Percentiles rank a stretch among this genome's conserved stretches.
phyloP scores from a whole-genome alignment of 106 monocot species.

The Dendrobium chrysotoxum region DNA sequence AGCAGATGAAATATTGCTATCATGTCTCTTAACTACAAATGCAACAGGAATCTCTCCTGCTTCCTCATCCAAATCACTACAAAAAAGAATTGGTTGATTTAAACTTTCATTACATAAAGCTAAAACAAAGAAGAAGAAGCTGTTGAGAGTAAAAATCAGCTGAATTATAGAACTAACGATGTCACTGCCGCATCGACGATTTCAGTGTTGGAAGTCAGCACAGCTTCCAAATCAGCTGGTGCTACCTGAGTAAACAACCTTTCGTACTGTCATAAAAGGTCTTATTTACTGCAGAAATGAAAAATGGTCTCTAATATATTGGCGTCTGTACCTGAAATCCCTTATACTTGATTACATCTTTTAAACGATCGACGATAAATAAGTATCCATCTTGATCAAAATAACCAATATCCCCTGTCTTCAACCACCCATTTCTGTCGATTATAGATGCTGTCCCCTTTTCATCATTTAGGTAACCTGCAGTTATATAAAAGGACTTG shows the following conservation, averaged over 20 bases:
- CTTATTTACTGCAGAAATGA: no score
- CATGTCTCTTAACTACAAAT: slow-evolving; percentile 42
- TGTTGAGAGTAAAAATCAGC: background rate
- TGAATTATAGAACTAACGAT: slow-evolving; percentile 30
- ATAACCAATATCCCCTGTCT: slow-evolving; percentile 53
- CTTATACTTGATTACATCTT: background rate
- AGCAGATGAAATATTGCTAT: slow-evolving; percentile 29
- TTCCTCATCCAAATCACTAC: slow-evolving; percentile 46
- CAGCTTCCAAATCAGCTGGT: slow-evolving; percentile 68
- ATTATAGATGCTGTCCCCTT: slow-evolving; percentile 20
- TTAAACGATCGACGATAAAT: slow-evolving; percentile 12
- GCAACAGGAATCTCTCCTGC: slow-evolving; percentile 73
- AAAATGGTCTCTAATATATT: background rate
- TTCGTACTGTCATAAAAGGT: background rate
- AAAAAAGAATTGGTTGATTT: background rate
- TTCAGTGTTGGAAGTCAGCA: slow-evolving; percentile 55
- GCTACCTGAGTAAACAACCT: slow-evolving; percentile 35
- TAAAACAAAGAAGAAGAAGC: background rate
- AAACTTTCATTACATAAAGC: background rate
- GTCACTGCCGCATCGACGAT: slow-evolving; percentile 64
- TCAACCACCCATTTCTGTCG: slow-evolving; percentile 40
- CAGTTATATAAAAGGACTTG: background rate
- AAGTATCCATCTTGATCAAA: slow-evolving; percentile 61
- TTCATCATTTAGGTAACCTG: slow-evolving; percentile 54
- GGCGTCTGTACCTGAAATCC: slow-evolving; percentile 1